A percentile compares a stretch with the other conserved stretches of the same genome.
These are phyloP conservation scores for Colletotrichum filicis DNA, from an alignment of 2,329 filamentous ascomycete species.

Conservation along the genomic window DNA sequence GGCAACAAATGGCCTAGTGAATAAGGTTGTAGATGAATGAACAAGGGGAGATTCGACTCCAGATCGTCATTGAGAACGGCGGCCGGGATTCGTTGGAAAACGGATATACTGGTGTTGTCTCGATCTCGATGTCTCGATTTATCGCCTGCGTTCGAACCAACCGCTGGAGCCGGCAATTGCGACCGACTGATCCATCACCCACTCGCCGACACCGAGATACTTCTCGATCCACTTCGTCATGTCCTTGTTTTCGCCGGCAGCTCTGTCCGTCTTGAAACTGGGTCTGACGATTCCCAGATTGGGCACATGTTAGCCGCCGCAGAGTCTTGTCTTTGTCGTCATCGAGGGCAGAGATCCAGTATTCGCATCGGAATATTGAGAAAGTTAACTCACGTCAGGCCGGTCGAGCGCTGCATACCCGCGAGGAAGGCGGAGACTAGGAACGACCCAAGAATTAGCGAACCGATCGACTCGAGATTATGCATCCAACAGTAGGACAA, in stretches of 20 bases:
- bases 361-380: background rate
- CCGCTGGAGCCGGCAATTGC: constrained; percentile 88
- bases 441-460: background rate
- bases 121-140: constrained; percentile 36
- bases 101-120: background rate
- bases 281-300: constrained; percentile 60
- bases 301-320: constrained; percentile 56
- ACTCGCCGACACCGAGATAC: constrained; percentile 95
- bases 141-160: constrained; percentile 92
- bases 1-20: background rate
- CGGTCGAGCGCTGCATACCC: constrained; percentile 96
- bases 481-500: background rate
- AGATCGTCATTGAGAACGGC: background rate
- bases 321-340: background rate
- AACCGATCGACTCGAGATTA: background rate
- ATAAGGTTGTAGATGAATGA: background rate
- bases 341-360: background rate
- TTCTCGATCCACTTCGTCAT: constrained; percentile 90
- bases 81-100: background rate
- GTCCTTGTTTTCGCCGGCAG: constrained; percentile 83
- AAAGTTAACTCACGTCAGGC: constrained; percentile 85
- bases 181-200: constrained; percentile 97
- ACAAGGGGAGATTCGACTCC: background rate
- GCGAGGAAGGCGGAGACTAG: constrained; percentile 95
- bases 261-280: constrained; percentile 89